Conservation (phyloP, 1,139 yeast species). For the Geotrichum aggregatum region DNA sequence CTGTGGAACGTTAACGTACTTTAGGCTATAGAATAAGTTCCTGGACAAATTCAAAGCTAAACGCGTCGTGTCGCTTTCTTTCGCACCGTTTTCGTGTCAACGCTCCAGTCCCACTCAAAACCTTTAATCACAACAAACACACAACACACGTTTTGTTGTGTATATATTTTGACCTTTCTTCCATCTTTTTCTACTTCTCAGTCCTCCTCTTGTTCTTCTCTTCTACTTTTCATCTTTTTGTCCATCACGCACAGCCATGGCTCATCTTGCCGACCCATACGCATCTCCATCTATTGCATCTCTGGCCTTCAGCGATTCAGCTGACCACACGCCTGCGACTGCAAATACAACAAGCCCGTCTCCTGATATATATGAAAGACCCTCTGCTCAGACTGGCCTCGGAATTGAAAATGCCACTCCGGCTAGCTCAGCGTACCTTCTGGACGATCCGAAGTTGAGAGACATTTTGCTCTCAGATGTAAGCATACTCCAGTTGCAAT, state of each 20-base stretch:
- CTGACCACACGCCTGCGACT: neutral
- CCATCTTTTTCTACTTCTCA: neutral
- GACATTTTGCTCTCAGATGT: constrained; percentile 54
- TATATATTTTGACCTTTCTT: neutral
- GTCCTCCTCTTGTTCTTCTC: neutral
- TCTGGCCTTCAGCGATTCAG: neutral
- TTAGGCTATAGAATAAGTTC: too few relatives aligned
- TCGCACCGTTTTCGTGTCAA: neutral
- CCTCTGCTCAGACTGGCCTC: neutral
- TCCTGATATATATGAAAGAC: neutral
- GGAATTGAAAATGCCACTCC: neutral
- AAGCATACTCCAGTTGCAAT: neutral
- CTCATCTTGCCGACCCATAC: neutral
- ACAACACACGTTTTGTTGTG: neutral
- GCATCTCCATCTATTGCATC: constrained; percentile 6
- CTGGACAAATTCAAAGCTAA: too few relatives aligned
- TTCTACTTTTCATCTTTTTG: neutral
- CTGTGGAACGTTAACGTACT: too few relatives aligned
- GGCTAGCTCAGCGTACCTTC: constrained; percentile 26
- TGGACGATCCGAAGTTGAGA: constrained; percentile 48
- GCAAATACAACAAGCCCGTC: neutral
- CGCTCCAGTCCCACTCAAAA: constrained; percentile 5
- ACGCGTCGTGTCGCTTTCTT: too few relatives aligned
- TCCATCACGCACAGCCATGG: neutral
- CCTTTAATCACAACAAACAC: constrained; percentile 2